Percentiles rank a stretch among this genome's conserved stretches.
Evolutionary conservation across 208 protist species (phyloP).

Genomic region (Perkinsela sp.): DNA sequence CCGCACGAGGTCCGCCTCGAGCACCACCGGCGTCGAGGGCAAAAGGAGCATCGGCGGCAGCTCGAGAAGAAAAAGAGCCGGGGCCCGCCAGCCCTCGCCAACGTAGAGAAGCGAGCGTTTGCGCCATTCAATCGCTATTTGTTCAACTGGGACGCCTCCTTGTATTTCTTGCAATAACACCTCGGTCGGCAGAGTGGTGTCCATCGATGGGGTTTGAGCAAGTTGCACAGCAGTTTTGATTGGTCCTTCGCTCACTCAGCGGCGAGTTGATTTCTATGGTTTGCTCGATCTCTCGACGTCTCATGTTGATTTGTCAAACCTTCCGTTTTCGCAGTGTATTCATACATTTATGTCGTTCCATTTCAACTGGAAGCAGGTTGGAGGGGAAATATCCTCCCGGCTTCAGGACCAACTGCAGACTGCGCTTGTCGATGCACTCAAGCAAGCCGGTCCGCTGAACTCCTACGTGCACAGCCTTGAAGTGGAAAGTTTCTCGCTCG

Average conservation of each 20-base stretch:
- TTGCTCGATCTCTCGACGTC: too few relatives aligned
- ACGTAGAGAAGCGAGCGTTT: background rate
- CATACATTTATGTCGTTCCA: background rate
- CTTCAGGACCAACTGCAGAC: background rate
- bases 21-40: background rate
- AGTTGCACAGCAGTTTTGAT: too few relatives aligned
- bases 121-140: background rate
- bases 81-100: background rate
- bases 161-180: background rate
- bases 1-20: background rate
- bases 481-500: background rate
- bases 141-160: background rate
- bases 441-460: background rate
- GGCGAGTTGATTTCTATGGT: too few relatives aligned
- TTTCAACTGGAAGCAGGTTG: background rate
- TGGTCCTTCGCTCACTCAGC: too few relatives aligned
- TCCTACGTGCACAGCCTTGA: background rate
- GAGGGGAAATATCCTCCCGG: background rate
- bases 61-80: background rate
- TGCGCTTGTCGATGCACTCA: background rate
- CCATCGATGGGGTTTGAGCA: background rate
- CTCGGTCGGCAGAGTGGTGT: background rate
- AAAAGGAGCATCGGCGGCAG: background rate
- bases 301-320: too few relatives aligned
- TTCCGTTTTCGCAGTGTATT: too few relatives aligned